Evolutionary conservation across 805 yeast genomes (phyloP).

Genomic region (Candida alai): DNA sequence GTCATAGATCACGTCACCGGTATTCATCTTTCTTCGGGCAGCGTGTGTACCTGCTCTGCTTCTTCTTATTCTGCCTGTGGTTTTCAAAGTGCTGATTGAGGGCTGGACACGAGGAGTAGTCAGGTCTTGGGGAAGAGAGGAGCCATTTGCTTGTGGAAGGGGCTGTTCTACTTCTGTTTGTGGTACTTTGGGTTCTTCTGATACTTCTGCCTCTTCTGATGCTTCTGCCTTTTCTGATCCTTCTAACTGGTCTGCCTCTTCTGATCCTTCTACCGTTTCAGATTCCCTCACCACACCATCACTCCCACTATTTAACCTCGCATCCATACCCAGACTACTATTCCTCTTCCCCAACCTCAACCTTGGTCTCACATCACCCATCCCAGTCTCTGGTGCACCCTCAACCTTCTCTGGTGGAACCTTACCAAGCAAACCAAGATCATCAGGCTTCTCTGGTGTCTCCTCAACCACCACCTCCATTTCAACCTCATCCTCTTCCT

Average conservation of each 20-base stretch:
- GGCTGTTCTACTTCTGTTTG: too few species aligned
- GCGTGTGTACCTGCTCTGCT: constrained; percentile 37
- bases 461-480: constrained; percentile 11
- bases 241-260: background rate
- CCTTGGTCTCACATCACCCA: too few species aligned
- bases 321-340: too few species aligned
- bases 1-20: constrained; percentile 56
- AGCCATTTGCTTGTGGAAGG: too few species aligned
- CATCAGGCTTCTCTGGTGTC: constrained; percentile 16
- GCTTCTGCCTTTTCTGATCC: too few species aligned
- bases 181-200: background rate
- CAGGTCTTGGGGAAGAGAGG: too few species aligned
- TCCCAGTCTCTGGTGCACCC: constrained; percentile 11
- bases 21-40: constrained; percentile 29
- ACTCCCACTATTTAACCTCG: too few species aligned
- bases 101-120: too few species aligned
- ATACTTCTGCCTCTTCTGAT: background rate
- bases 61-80: constrained; percentile 15
- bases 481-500: constrained; percentile 2
- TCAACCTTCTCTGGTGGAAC: constrained; percentile 23
- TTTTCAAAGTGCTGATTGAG: background rate
- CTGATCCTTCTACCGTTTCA: background rate
- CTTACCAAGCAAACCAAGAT: constrained; percentile 34
- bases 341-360: constrained; percentile 8
- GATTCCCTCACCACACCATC: background rate